Evolutionary conservation across 208 protist species (phyloP).

Genomic region (Crithidia brevicula): DNA sequence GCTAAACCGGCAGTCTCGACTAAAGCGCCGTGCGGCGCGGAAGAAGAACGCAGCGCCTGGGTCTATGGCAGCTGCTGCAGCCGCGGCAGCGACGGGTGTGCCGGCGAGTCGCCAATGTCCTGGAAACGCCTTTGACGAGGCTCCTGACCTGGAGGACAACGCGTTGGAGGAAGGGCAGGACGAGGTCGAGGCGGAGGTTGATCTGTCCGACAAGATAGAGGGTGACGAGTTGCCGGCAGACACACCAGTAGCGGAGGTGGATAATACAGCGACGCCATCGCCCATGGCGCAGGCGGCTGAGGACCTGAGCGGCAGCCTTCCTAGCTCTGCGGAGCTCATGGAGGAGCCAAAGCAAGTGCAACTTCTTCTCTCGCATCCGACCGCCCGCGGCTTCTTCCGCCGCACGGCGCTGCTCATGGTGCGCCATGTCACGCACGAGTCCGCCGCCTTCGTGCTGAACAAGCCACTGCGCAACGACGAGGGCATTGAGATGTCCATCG

Average conservation of each 20-base stretch:
- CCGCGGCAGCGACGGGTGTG: conserved; percentile 4
- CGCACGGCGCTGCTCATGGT: conserved; percentile 73
- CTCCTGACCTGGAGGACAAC: conserved; percentile 19
- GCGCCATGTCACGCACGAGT: conserved; percentile 56
- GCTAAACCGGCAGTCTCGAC: conserved; percentile 21
- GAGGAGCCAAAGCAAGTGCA: conserved; percentile 57
- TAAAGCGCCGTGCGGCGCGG: conserved; percentile 9
- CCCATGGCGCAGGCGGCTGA: conserved; percentile 3
- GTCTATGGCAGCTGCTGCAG: conserved; percentile 10
- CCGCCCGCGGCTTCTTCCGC: conserved; percentile 69
- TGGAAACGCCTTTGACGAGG: conserved; percentile 29
- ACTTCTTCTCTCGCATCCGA: conserved; percentile 77
- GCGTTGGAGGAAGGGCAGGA: conserved; percentile 13
- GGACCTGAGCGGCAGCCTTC: conserved; percentile 19
- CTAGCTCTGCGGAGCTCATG: conserved; percentile 17
- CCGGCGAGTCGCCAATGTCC: background rate
- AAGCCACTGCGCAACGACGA: conserved; percentile 66
- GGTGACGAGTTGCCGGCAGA: conserved; percentile 13
- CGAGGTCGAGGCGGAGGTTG: conserved; percentile 17
- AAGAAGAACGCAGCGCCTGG: conserved; percentile 7
- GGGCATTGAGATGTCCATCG: conserved; percentile 50
- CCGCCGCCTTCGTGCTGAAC: conserved; percentile 80
- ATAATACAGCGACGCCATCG: conserved; percentile 9
- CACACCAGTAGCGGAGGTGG: background rate
- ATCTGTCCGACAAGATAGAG: conserved; percentile 23